Conservation (phyloP, 306 rosid species). For the Prunus mira region DNA sequence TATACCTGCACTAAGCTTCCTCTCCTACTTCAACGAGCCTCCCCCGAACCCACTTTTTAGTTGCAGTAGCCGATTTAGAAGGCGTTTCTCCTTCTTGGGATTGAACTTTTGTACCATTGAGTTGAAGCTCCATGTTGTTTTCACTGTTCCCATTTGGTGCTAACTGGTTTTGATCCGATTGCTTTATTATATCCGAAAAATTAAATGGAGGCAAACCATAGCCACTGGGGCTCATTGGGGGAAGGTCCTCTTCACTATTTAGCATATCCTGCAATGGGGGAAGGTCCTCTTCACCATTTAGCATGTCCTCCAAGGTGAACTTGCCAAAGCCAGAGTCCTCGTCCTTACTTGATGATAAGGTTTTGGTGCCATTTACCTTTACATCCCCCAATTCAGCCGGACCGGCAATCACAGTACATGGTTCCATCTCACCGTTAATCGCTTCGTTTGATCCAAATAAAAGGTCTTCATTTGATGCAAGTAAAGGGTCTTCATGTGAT, state of each 20-base stretch:
- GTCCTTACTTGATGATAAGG: constrained; percentile 25
- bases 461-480: constrained; percentile 12
- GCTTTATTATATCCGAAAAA: constrained; percentile 31
- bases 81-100: constrained; percentile 32
- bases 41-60: constrained; percentile 87
- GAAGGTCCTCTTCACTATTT: constrained; percentile 37
- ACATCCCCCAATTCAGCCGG: constrained; percentile 26
- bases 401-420: constrained; percentile 17
- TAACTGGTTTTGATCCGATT: constrained; percentile 20
- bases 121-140: constrained; percentile 26
- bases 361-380: constrained; percentile 53
- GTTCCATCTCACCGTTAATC: neutral
- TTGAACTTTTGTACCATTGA: constrained; percentile 36
- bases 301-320: constrained; percentile 39
- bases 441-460: neutral
- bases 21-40: constrained; percentile 71
- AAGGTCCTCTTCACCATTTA: constrained; percentile 38
- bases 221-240: constrained; percentile 34
- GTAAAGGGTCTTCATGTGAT: neutral
- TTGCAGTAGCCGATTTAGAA: constrained; percentile 30
- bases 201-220: constrained; percentile 29
- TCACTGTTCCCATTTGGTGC: constrained; percentile 33
- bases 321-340: constrained; percentile 39
- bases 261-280: constrained; percentile 33
- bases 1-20: constrained; percentile 32